Evolutionary conservation across 148 eudicot genomes (phyloP).

Genomic region (Polygonum aviculare): DNA sequence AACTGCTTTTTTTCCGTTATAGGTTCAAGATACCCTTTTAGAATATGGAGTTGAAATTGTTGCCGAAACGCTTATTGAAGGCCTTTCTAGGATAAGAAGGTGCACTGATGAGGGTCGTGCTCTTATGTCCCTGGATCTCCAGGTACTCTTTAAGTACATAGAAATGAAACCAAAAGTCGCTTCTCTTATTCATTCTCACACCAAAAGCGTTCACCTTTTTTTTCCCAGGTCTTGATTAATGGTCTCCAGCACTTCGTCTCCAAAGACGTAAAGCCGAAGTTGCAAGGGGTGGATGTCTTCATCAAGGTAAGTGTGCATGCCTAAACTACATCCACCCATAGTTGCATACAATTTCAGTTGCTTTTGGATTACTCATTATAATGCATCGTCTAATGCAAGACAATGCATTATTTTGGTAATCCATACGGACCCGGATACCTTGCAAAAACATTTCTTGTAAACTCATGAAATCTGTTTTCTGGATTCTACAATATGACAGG

Average conservation of each 20-base stretch:
- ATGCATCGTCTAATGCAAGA: no score
- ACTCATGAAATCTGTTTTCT: neutral
- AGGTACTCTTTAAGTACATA: constrained; percentile 31
- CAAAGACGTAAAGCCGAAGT: constrained; percentile 62
- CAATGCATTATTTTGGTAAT: no score
- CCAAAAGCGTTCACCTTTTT: neutral
- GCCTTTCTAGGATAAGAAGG: constrained; percentile 79
- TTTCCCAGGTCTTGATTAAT: constrained; percentile 75
- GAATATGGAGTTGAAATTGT: constrained; percentile 84
- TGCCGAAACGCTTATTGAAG: constrained; percentile 81
- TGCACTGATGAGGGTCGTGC: constrained; percentile 98
- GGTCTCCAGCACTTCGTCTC: constrained; percentile 84
- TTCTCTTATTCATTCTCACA: neutral
- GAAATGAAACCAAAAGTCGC: neutral
- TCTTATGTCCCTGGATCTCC: constrained; percentile 93
- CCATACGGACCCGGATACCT: neutral
- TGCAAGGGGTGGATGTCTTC: constrained; percentile 76
- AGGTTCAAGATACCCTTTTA: constrained; percentile 78
- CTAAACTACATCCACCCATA: no score
- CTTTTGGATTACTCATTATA: no score
- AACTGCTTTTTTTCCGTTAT: constrained; percentile 7
- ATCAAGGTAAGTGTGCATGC: constrained; percentile 47
- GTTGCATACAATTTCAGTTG: neutral
- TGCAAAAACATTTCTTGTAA: neutral
- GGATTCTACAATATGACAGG: constrained; percentile 32